A percentile compares a stretch with the other conserved stretches of the same genome.
Conservation (phyloP, 352 stramenopile species). For the Ophiocytium majus region DNA sequence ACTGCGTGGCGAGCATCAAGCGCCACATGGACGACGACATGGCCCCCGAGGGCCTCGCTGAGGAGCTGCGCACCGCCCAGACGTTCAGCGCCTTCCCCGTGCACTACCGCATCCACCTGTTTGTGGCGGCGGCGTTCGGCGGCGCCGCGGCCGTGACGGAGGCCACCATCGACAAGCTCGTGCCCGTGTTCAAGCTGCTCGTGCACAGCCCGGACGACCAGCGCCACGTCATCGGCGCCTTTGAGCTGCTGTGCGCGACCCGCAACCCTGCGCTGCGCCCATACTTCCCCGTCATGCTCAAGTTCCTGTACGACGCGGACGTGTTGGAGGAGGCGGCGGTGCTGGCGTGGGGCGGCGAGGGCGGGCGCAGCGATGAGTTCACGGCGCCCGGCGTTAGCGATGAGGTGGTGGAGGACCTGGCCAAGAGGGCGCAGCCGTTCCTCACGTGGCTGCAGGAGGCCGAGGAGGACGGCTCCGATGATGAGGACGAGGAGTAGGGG, state of each 20-base stretch:
- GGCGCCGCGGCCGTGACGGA: constrained; percentile 29
- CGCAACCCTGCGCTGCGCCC: constrained; percentile 36
- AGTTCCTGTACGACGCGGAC: constrained; percentile 94
- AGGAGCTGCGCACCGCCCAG: constrained; percentile 60
- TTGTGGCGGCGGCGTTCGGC: constrained; percentile 51
- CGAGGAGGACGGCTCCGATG: constrained; percentile 75
- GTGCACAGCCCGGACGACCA: constrained; percentile 37
- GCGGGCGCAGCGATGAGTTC: constrained; percentile 71
- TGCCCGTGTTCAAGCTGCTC: constrained; percentile 43
- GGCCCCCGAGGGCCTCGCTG: constrained; percentile 39
- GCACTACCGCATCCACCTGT: constrained; percentile 61
- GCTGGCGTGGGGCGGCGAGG: constrained; percentile 81
- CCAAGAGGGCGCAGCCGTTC: constrained; percentile 82
- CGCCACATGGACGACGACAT: constrained; percentile 47
- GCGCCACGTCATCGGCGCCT: constrained; percentile 55
- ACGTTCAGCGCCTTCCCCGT: constrained; percentile 59
- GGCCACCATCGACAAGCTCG: constrained; percentile 29
- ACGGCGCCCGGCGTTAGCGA: constrained; percentile 73
- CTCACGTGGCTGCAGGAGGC: constrained; percentile 95
- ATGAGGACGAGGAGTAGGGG: constrained; percentile 63
- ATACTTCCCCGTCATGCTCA: constrained; percentile 87
- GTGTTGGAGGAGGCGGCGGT: constrained; percentile 91
- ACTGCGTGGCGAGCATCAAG: constrained; percentile 48
- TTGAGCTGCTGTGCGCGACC: constrained; percentile 57
- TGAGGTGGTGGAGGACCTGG: constrained; percentile 76